Conservation (phyloP, 352 stramenopile genomes). For the Globisporangium spiculum region DNA sequence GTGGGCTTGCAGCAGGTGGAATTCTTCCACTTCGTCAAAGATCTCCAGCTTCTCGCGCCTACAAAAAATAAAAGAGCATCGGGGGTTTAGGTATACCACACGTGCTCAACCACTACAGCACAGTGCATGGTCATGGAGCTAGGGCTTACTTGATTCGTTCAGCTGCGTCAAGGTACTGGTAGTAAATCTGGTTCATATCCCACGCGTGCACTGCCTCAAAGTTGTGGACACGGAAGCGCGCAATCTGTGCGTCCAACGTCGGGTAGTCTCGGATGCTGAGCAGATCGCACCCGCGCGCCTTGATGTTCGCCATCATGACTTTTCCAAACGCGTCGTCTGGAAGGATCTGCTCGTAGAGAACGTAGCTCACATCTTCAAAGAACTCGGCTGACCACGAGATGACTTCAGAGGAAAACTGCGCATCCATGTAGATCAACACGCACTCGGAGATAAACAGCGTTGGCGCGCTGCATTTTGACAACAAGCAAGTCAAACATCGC, state of each 20-base stretch:
- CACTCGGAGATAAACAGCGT: conserved; percentile 90
- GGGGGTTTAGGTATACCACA: background rate
- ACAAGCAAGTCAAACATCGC: background rate
- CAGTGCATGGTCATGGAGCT: background rate
- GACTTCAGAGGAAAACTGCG: conserved; percentile 68
- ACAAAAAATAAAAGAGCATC: background rate
- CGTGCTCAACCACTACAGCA: background rate
- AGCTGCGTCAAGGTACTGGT: conserved; percentile 70
- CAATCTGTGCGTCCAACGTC: conserved; percentile 67
- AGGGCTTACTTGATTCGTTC: conserved; percentile 63
- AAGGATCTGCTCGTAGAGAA: conserved; percentile 91
- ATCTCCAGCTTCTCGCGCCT: conserved; percentile 87
- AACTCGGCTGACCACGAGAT: conserved; percentile 62
- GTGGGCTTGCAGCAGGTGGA: conserved; percentile 88
- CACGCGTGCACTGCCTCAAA: conserved; percentile 76
- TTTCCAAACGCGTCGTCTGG: conserved; percentile 87
- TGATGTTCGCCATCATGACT: conserved; percentile 91
- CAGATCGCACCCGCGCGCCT: conserved; percentile 85
- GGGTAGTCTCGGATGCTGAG: conserved; percentile 82
- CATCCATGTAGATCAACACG: conserved; percentile 92
- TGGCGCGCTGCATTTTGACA: conserved; percentile 23
- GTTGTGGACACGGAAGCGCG: conserved; percentile 63
- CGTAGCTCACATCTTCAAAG: conserved; percentile 79
- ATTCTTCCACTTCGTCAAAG: conserved; percentile 93
- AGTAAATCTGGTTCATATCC: conserved; percentile 93